Conservation (phyloP, 176 grass and related monocot genomes). For the Raddia distichophylla region DNA sequence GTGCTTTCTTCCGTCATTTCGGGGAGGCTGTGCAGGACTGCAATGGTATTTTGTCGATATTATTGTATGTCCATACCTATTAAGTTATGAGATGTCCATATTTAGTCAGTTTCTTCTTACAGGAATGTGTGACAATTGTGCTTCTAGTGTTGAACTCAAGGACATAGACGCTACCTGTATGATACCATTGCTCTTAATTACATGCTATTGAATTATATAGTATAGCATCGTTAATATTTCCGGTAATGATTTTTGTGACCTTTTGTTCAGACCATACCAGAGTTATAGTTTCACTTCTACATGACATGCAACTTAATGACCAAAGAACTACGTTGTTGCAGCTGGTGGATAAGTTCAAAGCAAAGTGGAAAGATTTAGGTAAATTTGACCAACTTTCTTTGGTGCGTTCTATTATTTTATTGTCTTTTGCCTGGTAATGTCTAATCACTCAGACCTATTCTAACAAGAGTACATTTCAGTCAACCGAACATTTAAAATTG, state of each 20-base stretch:
- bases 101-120: slow-evolving; percentile 22
- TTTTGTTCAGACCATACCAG: slow-evolving; percentile 64
- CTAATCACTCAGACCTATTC: background rate
- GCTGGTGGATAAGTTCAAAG: slow-evolving; percentile 77
- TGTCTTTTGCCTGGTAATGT: background rate
- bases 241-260: slow-evolving; percentile 6
- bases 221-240: background rate
- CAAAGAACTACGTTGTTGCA: slow-evolving; percentile 91
- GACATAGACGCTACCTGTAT: slow-evolving; percentile 54
- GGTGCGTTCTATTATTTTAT: slow-evolving; percentile 7
- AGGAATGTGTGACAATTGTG: slow-evolving; percentile 65
- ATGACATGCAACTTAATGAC: slow-evolving; percentile 64
- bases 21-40: slow-evolving; percentile 76
- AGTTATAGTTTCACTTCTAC: slow-evolving; percentile 60
- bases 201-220: slow-evolving; percentile 22
- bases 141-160: slow-evolving; percentile 49
- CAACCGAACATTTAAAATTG: slow-evolving; percentile 9
- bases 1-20: slow-evolving; percentile 92
- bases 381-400: slow-evolving; percentile 19
- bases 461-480: slow-evolving; percentile 1
- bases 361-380: slow-evolving; percentile 74
- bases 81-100: slow-evolving; percentile 21
- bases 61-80: slow-evolving; percentile 9
- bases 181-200: slow-evolving; percentile 9
- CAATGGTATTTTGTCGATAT: slow-evolving; percentile 60